These are phyloP conservation scores for Musa troglodytarum DNA, from an alignment of 176 grass and related monocot species.

Conservation along the genomic window DNA sequence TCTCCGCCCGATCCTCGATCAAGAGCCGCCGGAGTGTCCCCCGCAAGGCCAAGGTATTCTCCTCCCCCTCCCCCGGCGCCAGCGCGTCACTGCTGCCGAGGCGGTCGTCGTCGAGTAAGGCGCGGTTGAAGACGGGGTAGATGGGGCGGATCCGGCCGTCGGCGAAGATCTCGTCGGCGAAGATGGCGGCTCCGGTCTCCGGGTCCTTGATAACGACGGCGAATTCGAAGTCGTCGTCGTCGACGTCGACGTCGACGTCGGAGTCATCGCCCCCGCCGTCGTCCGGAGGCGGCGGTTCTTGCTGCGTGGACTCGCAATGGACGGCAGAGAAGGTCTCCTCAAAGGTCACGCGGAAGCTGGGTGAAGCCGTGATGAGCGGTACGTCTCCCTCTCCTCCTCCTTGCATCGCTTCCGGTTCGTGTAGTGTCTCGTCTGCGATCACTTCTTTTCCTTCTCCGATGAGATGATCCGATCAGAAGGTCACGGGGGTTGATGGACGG, in stretches of 20 bases:
- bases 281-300: not conserved
- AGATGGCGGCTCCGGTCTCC: not conserved
- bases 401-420: not conserved
- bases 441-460: not conserved
- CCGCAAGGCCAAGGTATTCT: too few relatives aligned
- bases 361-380: not conserved
- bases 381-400: not conserved
- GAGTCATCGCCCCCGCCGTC: not conserved
- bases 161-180: constrained; percentile 2
- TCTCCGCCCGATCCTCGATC: not conserved
- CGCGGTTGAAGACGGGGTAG: constrained; percentile 12
- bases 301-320: too few relatives aligned
- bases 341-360: not conserved
- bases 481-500: too few relatives aligned
- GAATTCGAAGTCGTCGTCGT: constrained; percentile 11
- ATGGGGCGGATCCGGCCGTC: constrained; percentile 2
- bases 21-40: constrained; percentile 5
- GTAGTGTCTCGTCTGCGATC: not conserved
- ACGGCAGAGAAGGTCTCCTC: not conserved
- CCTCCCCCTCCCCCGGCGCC: not conserved
- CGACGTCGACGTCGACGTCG: not conserved
- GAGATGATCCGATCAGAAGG: too few relatives aligned
- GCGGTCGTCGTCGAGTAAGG: not conserved
- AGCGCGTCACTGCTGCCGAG: not conserved
- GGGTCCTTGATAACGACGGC: constrained; percentile 2